Evolutionary conservation across 75 land plant genomes (phyloP).

Genomic region (Selaginella moellendorffii): DNA sequence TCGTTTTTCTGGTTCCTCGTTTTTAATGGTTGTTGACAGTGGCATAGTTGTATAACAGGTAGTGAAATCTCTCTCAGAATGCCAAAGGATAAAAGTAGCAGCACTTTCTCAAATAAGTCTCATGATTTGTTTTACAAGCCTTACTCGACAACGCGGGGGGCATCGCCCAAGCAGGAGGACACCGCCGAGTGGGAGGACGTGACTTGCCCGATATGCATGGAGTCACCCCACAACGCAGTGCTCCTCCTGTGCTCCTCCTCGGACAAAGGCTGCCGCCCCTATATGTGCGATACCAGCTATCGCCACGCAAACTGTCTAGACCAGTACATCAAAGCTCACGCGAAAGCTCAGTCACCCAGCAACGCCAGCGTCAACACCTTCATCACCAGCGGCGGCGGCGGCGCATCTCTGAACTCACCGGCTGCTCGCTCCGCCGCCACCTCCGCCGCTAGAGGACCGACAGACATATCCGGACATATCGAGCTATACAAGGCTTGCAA

Average conservation of each 20-base stretch:
- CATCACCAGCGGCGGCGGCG: neutral
- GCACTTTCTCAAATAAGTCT: neutral
- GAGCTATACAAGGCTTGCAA: neutral
- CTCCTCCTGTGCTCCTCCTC: conserved; percentile 1
- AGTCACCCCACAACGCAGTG: conserved; percentile 5
- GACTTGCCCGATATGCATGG: conserved; percentile 4
- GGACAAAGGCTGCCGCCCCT: conserved; percentile 6
- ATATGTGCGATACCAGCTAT: neutral
- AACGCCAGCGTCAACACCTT: neutral
- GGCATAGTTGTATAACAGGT: too few species aligned
- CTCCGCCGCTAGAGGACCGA: neutral
- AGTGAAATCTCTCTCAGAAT: neutral
- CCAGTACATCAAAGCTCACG: neutral
- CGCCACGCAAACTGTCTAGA: neutral
- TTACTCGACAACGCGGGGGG: neutral
- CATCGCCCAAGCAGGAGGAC: neutral
- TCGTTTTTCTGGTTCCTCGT: too few species aligned
- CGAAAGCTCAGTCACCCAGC: conserved; percentile 1
- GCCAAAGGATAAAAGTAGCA: neutral
- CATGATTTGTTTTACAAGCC: neutral
- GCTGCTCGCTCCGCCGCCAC: neutral
- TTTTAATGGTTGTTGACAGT: too few species aligned
- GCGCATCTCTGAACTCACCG: neutral
- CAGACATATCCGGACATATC: neutral
- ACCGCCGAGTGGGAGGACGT: neutral